These are phyloP conservation scores for Scedosporium apiospermum DNA, from an alignment of 2,329 filamentous ascomycete species.

Conservation along the genomic window DNA sequence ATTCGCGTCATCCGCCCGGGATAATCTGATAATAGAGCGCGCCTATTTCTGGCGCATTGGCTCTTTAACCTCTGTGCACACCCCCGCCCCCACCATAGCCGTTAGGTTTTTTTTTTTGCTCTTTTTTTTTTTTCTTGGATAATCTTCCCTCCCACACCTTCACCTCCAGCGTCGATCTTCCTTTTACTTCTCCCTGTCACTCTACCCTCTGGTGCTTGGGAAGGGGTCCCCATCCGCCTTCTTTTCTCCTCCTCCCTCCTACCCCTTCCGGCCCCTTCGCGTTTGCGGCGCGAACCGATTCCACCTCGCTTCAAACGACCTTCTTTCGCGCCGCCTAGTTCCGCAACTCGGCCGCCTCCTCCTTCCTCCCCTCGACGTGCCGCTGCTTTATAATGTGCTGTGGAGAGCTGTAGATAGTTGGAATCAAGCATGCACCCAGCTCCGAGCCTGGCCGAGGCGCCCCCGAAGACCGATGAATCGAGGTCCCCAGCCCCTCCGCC, in stretches of 20 bases:
- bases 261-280: not conserved
- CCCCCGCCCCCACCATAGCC: conserved; percentile 7
- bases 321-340: conserved; percentile 8
- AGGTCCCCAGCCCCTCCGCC: conserved; percentile 13
- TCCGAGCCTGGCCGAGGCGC: conserved; percentile 25
- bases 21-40: conserved; percentile 8
- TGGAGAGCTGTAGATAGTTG: conserved; percentile 1
- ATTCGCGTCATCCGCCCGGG: conserved; percentile 6
- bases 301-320: not conserved
- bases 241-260: conserved; percentile 6
- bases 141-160: conserved; percentile 3
- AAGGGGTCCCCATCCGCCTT: conserved; percentile 8
- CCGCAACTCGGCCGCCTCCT: conserved; percentile 4
- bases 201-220: conserved; percentile 1
- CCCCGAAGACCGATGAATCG: conserved; percentile 17
- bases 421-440: conserved; percentile 26
- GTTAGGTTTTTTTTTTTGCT: not conserved
- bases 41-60: conserved; percentile 6
- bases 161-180: conserved; percentile 11
- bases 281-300: not conserved
- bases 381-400: conserved; percentile 5
- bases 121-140: not conserved
- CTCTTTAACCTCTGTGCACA: conserved; percentile 2
- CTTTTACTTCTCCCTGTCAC: not conserved
- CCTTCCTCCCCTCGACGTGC: conserved; percentile 6